Conservation (phyloP, 2,329 filamentous ascomycete species). For the Fusarium devonianum region DNA sequence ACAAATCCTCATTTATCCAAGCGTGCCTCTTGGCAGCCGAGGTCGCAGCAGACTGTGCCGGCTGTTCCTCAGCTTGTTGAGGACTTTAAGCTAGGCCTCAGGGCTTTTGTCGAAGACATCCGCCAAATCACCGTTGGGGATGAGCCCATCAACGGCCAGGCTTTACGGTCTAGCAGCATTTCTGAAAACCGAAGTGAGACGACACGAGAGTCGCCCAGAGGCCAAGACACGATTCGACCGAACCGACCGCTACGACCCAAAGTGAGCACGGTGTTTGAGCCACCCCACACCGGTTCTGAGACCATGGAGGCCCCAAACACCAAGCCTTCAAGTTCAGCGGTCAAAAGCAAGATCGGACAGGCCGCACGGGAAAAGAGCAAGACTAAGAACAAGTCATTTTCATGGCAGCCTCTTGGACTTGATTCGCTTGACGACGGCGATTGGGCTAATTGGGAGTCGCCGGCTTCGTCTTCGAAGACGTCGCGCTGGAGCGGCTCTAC, state of each 20-base stretch:
- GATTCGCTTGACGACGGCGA: constrained; percentile 67
- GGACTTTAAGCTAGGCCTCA: constrained; percentile 87
- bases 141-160: constrained; percentile 73
- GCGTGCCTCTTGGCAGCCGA: constrained; percentile 67
- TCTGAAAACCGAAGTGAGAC: constrained; percentile 34
- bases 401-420: constrained; percentile 65
- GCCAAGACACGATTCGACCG: constrained; percentile 59
- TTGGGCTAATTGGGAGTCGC: constrained; percentile 71
- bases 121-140: constrained; percentile 96
- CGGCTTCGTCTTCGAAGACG: constrained; percentile 57
- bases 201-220: constrained; percentile 29
- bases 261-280: constrained; percentile 53
- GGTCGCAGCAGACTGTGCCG: constrained; percentile 52
- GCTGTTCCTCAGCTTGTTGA: constrained; percentile 81
- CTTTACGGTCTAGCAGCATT: constrained; percentile 30
- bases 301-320: constrained; percentile 7
- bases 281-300: constrained; percentile 37
- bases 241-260: constrained; percentile 51
- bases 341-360: constrained; percentile 41
- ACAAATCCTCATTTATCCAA: constrained; percentile 55
- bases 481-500: constrained; percentile 71
- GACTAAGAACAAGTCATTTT: constrained; percentile 61
- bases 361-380: constrained; percentile 48
- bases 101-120: constrained; percentile 95
- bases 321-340: constrained; percentile 42